Percentiles rank a stretch among this genome's conserved stretches.
These are phyloP conservation scores for Calamus simplicifolius DNA, from an alignment of 176 grass and related monocot genomes.

Conservation along the genomic window DNA sequence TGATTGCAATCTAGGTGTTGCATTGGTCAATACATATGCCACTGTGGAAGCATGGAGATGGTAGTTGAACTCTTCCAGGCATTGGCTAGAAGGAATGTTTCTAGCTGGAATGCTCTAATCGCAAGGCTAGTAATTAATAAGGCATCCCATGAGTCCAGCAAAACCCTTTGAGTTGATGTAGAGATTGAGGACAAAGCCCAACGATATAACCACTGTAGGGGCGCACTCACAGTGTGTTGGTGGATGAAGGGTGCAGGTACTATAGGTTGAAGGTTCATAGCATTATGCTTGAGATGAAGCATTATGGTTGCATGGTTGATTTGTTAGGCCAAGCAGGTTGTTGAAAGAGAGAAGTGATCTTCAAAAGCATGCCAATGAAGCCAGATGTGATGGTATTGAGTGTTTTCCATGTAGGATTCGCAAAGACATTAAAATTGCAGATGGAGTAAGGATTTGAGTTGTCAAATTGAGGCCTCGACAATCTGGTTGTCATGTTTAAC, in stretches of 20 bases:
- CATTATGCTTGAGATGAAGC: constrained; percentile 41
- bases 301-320: constrained; percentile 74
- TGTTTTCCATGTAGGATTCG: constrained; percentile 9
- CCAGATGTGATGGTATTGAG: constrained; percentile 49
- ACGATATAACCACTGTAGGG: constrained; percentile 40
- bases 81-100: constrained; percentile 45
- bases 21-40: constrained; percentile 61
- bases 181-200: constrained; percentile 23
- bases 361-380: constrained; percentile 41
- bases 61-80: constrained; percentile 38
- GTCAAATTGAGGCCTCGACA: too few relatives aligned
- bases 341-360: constrained; percentile 50
- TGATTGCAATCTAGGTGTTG: constrained; percentile 56
- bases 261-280: constrained; percentile 38
- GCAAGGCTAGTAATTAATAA: constrained; percentile 41
- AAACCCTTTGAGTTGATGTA: constrained; percentile 51
- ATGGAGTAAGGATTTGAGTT: too few relatives aligned
- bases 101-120: constrained; percentile 64
- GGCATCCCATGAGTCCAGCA: constrained; percentile 26
- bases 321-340: constrained; percentile 55
- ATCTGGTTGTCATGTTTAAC: too few relatives aligned
- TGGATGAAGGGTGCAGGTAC: constrained; percentile 36
- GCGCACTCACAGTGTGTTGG: constrained; percentile 42
- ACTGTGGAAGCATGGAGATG: constrained; percentile 47
- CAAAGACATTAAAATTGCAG: too few relatives aligned